These are phyloP conservation scores for Aspergillus fischeri DNA, from an alignment of 2,329 filamentous ascomycete species.

Conservation along the genomic window DNA sequence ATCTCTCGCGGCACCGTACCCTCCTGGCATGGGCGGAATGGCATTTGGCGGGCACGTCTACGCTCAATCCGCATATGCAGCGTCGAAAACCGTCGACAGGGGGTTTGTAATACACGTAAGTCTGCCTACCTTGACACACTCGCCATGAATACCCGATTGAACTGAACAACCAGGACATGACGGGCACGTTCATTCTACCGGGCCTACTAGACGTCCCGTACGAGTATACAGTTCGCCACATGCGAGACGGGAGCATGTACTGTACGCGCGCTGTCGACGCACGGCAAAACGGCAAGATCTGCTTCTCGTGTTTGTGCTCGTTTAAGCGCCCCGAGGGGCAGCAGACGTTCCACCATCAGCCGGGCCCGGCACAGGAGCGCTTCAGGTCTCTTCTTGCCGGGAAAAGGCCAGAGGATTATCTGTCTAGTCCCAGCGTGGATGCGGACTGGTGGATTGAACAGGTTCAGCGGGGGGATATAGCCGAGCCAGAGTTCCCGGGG, in stretches of 20 bases:
- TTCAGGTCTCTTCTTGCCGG: constrained; percentile 28
- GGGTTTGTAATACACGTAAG: constrained; percentile 52
- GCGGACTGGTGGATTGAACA: constrained; percentile 33
- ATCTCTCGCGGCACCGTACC: constrained; percentile 32
- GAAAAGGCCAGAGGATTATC: constrained; percentile 31
- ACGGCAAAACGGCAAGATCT: constrained; percentile 45
- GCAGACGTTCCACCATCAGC: constrained; percentile 28
- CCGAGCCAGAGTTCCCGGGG: constrained; percentile 34
- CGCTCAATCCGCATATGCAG: constrained; percentile 55
- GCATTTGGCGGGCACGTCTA: constrained; percentile 56
- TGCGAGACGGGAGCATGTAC: constrained; percentile 51
- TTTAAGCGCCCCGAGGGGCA: constrained; percentile 46
- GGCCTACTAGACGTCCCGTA: constrained; percentile 48
- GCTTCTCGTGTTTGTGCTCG: constrained; percentile 51
- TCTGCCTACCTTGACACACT: background rate
- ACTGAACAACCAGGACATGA: constrained; percentile 43
- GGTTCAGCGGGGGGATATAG: constrained; percentile 22
- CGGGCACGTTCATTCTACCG: constrained; percentile 49
- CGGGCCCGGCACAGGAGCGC: constrained; percentile 22
- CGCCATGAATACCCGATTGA: background rate
- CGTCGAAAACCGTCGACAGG: constrained; percentile 49
- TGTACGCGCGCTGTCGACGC: constrained; percentile 51
- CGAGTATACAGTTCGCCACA: constrained; percentile 47
- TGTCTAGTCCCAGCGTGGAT: constrained; percentile 32
- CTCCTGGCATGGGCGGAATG: constrained; percentile 39